Evolutionary conservation across 1,139 yeast species (phyloP), one percentile per base, ranked within the genome.

Genomic region (Candida anutae): DNA sequence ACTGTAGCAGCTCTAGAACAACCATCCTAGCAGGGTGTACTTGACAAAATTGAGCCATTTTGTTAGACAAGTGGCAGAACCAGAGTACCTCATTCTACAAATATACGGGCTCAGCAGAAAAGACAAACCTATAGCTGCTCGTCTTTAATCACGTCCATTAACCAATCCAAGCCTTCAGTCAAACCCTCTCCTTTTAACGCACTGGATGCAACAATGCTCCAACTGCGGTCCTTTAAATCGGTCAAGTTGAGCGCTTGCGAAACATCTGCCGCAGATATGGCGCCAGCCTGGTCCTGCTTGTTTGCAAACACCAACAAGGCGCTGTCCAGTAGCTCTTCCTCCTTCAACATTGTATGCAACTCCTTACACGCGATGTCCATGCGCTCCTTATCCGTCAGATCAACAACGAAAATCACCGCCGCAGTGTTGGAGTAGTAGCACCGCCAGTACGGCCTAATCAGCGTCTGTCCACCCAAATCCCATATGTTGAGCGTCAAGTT

Each of bases 391-490:
- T 90, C 98, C 3, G 97, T 90, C 5, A 96, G 85, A 53, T 90
- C 98, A 28, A 90, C 96, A 36, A 90, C 98, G 48, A 90, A 90
- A 43, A 90, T 88, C 27, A 74, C 95, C 0, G 97, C 97, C 10
- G 95, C 94, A 0, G 98, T 88, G 49, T 87, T 85, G 33, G 94
- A 84, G 53, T 90, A 90, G 56, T 90, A 90, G 54, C 97, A 90
- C 46, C 98, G 70, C 98, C 98, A 90, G 58, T 90, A 90, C 2
- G 98, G 97, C 45, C 98, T 71, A 43, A 90, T 90, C 15, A 94
- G 79, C 2, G 97, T 88, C 55, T 90, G 98, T 1, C 98, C 98
- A 35, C 98, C 98, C 39, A 90, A 70, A 62, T 90, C 98, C 83
- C 82, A 69, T 60, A 69, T 70, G 52, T 90, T 90, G 48, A 90